Base-by-base conservation (phyloP, 768 basidiomycete genomes). In the Gyrodon lividus region DNA sequence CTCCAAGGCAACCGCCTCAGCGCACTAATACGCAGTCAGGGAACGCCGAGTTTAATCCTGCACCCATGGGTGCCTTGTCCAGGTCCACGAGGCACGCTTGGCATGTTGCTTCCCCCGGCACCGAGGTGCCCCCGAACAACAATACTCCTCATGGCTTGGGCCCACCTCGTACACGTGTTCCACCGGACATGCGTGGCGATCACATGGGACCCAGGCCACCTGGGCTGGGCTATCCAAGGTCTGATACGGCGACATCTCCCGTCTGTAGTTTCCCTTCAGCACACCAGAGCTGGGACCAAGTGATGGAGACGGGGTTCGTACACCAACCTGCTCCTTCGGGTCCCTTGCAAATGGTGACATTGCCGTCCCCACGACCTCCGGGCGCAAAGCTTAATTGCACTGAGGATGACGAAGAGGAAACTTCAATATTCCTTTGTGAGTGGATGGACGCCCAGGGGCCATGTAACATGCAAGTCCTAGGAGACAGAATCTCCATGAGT, bases 401-500 rank as follows among this genome's bases (percentile, higher is more conserved):
- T 20, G 46, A 37, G 1, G 52, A 59, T 0, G 49, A 44, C 13
- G 50, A 57, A n/a, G 50, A 63, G 5, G 58, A 56, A 6, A 46
- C 13, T 2, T 19, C 24, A 19, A 39, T 43, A 7, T 40, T 46
- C 16, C 28, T 43, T 19, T 68, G 63, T 8, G 54, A 66, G 35
- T 65, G 64, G 64, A 60, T 49, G 7, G 58, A 63, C 38, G 41
- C 60, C 33, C 43, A 33, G 14, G 58, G 60, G 1, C 50, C 10
- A 5, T 65, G 66, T 22, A 57, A 63, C 43, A 65, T 60, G 58
- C 17, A 41, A 26, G 42, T 64, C 16, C 23, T 46, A 22, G 54
- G 48, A 3, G 56, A 63, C 35, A 46, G 51, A n/a, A 54, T 60
- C 7, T 60, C 61, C 54, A 60, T 65, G 56, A 60, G 56, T 45